A percentile compares a stretch with the other conserved stretches of the same genome.
Conservation (phyloP, 306 rosid genomes). For the Pyrus betulifolia region DNA sequence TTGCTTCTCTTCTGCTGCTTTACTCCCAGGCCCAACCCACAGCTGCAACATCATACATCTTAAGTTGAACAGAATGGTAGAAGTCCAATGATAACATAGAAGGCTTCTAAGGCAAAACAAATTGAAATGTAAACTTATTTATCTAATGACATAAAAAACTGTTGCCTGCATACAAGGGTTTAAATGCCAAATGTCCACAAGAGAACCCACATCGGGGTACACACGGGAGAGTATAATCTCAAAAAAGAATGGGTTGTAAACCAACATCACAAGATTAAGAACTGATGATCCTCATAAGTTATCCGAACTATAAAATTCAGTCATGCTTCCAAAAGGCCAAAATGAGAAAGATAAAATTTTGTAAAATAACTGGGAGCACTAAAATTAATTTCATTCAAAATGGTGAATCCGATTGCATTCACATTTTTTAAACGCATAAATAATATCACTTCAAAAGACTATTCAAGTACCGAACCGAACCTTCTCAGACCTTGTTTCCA, state of each 20-base stretch:
- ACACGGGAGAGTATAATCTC: neutral
- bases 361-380: too few relatives aligned
- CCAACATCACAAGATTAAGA: neutral
- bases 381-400: neutral
- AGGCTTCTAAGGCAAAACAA: neutral
- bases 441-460: conserved; percentile 1
- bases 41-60: conserved; percentile 54
- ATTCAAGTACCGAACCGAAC: conserved; percentile 28
- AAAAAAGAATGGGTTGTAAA: neutral
- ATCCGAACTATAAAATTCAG: neutral
- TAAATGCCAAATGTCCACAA: neutral
- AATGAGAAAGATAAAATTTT: neutral
- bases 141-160: neutral
- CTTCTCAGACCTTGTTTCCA: conserved; percentile 96
- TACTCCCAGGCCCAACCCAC: conserved; percentile 99
- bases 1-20: conserved; percentile 82
- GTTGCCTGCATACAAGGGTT: neutral
- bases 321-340: neutral
- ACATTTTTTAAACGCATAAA: neutral
- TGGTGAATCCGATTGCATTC: neutral
- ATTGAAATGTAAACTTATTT: neutral
- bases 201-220: neutral
- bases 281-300: neutral
- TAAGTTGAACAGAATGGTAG: conserved; percentile 8
- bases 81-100: neutral